Base-by-base conservation (phyloP, 2,329 filamentous ascomycete species). In the Neonectria neomacrospora region DNA sequence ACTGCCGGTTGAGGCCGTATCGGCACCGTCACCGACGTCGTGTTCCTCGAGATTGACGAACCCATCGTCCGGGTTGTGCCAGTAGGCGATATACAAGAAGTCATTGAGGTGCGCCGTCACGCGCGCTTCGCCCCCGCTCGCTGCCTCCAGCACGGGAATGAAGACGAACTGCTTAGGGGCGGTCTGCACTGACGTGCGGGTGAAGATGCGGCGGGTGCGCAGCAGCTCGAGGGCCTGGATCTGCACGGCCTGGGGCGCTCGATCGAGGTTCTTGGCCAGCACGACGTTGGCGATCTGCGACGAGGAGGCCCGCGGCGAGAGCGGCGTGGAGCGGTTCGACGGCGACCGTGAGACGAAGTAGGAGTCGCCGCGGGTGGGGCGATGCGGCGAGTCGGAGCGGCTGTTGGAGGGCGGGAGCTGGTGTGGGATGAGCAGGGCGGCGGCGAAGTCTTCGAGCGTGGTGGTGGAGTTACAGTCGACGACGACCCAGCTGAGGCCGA, bases 61-160 rank as follows among this genome's bases (percentile, higher is more conserved):
- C 0, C 91, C 92, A 74, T 95, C 88, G 1, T 86, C 83, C 0
- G 85, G 83, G 61, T 90, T 86, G 73, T 98, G 94, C 80, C 90
- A 92, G 77, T 98, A 94, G 0, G 92, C 95, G 61, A 98, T 89
- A 75, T 94, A 93, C 69, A 98, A 90, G 67, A 92, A 88, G 63
- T 98, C 93, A 71, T 94, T 96, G 77, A 90, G 75, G 69, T 93
- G 85, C 32, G 78, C 79, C 22, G 82, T 85, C 53, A 90, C 81
- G 53, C 80, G 81, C 3, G 83, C 80, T 45, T 80, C 73, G 39
- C 85, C 82, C 2, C 82, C 82, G 42, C 79, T 77, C 37, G 75
- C 75, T 1, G 82, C 83, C 20, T 78, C 81, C 2, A 94, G 80
- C n/a, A 97, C 80, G 1, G 92, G 90, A 30, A 97, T 81, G 67